Base-by-base conservation (phyloP, 345 rosid genomes). In the Hypericum perforatum region DNA sequence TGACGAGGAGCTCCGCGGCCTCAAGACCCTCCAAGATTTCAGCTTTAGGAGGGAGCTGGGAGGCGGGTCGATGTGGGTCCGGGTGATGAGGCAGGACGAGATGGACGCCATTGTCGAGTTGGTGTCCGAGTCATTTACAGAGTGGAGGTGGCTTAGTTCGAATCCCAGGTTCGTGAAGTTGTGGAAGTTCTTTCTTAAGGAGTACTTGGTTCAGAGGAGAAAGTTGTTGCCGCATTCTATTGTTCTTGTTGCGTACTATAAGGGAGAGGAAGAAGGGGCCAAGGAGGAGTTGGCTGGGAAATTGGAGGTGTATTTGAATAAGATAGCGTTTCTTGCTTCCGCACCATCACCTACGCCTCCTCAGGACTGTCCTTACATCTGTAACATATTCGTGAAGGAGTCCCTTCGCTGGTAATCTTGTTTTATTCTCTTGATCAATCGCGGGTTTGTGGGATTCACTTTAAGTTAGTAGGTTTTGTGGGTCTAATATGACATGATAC, bases 271-370 rank as follows among this genome's bases (percentile, higher is more conserved):
- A 6, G 39, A 57, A 13, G 82, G 54, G 9, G 82, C 11, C 6
- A 32, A 64, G 29, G 73, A 53, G 36, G 83, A 53, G 56, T 61
- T 91, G 69, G 96, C 89, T 6, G 96, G 95, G 15, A 91, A 96
- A 0, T 92, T 87, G n/a, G 96, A 91, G 78, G 84, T 84, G 66
- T 76, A 73, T 64, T 83, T 90, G 53, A 81, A 85, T 43, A 68
- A 72, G 67, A 81, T 73, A 45, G 98, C 95, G 9, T 74, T 84
- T 46, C 82, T 72, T 73, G 72, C 87, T 71, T 79, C 92, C 13
- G 82, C 89, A 57, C 86, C 96, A 0, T 70, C 96, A 37, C 96
- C 96, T 0, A 66, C 63, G 56, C 79, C 95, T 58, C 98, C 98
- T 4, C 70, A 71, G 65, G 72, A 85, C 54, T 74, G 85, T 39